These are phyloP conservation scores for Setaria italica DNA, from an alignment of 202 grass and related monocot genomes.

Conservation along the genomic window DNA sequence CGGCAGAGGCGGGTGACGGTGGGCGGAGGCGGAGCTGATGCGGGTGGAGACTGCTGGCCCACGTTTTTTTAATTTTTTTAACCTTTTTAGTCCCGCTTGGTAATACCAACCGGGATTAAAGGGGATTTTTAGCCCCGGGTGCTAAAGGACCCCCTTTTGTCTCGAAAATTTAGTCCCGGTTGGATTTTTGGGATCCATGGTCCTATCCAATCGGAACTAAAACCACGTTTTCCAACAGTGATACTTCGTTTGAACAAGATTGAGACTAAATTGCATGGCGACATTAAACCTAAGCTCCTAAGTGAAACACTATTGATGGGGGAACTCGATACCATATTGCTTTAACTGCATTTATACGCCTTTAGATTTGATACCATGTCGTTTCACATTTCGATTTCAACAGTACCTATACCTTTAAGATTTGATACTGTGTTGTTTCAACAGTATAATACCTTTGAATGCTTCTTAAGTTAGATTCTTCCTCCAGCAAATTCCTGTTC, in stretches of 20 bases:
- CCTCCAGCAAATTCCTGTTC: slow-evolving; percentile 32
- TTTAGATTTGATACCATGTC: slow-evolving; percentile 44
- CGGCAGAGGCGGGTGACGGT: too few relatives aligned
- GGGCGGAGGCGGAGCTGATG: too few relatives aligned
- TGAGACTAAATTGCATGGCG: neutral
- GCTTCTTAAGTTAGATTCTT: slow-evolving; percentile 39
- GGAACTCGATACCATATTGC: slow-evolving; percentile 46
- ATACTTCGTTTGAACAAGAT: neutral
- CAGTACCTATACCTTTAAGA: slow-evolving; percentile 4
- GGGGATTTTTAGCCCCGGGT: too few relatives aligned
- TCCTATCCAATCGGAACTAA: too few relatives aligned
- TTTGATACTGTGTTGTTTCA: slow-evolving; percentile 35
- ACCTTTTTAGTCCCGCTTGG: too few relatives aligned
- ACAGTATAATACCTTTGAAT: slow-evolving; percentile 43
- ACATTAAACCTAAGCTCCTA: slow-evolving; percentile 23
- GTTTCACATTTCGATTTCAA: slow-evolving; percentile 12
- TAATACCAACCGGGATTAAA: too few relatives aligned
- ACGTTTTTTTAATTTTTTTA: too few relatives aligned
- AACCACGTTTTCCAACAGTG: too few relatives aligned
- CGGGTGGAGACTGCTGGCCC: too few relatives aligned
- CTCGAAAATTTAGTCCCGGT: too few relatives aligned
- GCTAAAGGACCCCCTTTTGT: too few relatives aligned
- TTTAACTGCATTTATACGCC: slow-evolving; percentile 41
- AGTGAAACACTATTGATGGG: slow-evolving; percentile 8
- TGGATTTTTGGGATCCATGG: too few relatives aligned